Evolutionary conservation across 2,329 filamentous ascomycete genomes (phyloP).

Genomic region (Aureobasidium sp.): DNA sequence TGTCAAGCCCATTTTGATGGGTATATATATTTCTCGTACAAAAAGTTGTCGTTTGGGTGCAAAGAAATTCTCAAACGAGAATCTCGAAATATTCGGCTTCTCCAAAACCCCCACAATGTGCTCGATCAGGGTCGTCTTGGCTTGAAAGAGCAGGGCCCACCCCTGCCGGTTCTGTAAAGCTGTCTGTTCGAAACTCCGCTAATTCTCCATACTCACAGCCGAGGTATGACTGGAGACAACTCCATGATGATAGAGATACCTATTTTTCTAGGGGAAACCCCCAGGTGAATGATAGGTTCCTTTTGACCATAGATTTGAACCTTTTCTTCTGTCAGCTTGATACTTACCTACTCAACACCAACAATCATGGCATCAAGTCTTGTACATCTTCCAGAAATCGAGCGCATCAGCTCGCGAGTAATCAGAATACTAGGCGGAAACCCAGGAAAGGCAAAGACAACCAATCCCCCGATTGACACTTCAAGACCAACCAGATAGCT

Average conservation of each 20-base stretch:
- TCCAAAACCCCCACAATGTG: not conserved
- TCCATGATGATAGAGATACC: not conserved
- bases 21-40: not conserved
- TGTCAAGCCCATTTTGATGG: not conserved
- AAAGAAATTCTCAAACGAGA: not conserved
- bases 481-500: not conserved
- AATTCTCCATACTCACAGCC: not conserved
- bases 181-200: no score
- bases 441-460: conserved; percentile 64
- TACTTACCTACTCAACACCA: no score
- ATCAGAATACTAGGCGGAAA: conserved; percentile 86
- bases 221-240: not conserved
- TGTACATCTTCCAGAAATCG: conserved; percentile 61
- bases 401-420: conserved; percentile 68
- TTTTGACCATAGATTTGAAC: no score
- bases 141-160: not conserved
- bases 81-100: not conserved
- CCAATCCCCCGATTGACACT: not conserved
- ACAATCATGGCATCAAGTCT: conserved; percentile 34
- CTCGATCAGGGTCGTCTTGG: not conserved
- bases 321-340: no score
- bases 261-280: no score
- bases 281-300: no score
- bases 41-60: no score
- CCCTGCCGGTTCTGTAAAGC: not conserved